Conservation (phyloP, 495 filamentous ascomycete genomes). For the Neurospora discreta region DNA sequence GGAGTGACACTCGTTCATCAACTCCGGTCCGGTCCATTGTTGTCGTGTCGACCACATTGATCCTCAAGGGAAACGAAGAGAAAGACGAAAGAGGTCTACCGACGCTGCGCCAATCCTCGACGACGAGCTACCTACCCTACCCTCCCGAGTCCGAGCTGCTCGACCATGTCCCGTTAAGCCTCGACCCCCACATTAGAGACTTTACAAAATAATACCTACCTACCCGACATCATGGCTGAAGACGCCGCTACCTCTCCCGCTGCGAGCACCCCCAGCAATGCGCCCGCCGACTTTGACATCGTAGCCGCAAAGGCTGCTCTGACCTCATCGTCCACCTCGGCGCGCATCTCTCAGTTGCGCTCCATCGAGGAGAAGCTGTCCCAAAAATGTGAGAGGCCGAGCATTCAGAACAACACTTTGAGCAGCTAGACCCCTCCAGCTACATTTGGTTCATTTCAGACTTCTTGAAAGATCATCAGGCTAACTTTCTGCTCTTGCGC, state of each 20-base stretch:
- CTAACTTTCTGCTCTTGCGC: background rate
- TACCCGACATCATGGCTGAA: slow-evolving; percentile 34
- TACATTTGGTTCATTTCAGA: background rate
- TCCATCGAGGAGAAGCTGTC: slow-evolving; percentile 36
- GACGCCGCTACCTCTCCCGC: slow-evolving; percentile 10
- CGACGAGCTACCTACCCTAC: background rate
- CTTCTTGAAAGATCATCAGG: background rate
- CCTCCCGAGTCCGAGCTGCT: slow-evolving; percentile 1
- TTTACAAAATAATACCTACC: slow-evolving; percentile 4
- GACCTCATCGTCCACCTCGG: slow-evolving; percentile 38
- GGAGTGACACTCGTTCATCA: background rate
- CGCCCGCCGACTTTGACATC: slow-evolving; percentile 26
- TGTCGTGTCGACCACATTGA: background rate
- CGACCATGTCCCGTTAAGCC: slow-evolving; percentile 15
- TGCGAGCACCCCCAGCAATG: slow-evolving; percentile 8
- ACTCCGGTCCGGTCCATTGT: background rate
- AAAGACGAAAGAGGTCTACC: background rate
- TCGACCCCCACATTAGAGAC: background rate
- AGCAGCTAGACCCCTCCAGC: background rate
- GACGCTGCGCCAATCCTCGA: background rate
- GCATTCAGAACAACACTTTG: background rate
- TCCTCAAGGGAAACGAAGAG: background rate
- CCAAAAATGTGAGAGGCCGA: slow-evolving; percentile 28
- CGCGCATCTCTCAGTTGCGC: slow-evolving; percentile 32
- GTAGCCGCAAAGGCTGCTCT: slow-evolving; percentile 25